Evolutionary conservation across 1,284 basidiomycete species (phyloP), one percentile per base, ranked within the genome.

Genomic region (Exsudoporus floridanus): DNA sequence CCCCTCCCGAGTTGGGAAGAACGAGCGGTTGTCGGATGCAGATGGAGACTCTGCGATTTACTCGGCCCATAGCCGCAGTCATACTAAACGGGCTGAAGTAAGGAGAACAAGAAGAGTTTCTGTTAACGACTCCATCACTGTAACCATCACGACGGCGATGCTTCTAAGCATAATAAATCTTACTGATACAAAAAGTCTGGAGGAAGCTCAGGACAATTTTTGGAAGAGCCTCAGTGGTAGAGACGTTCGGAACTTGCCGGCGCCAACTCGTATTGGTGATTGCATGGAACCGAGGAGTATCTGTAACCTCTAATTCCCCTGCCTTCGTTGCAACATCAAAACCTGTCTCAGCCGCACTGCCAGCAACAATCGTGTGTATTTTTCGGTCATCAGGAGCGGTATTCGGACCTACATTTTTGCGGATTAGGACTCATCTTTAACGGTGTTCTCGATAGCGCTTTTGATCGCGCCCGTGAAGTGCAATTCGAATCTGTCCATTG

Each of bases 101-200:
- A 50, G 23, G 30, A 43, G 34, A 42, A 23, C 25, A 36, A 49
- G 41, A 37, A 50, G 44, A 25, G 43, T 31, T 41, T 36, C 45
- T 45, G 52, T 50, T 25, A 18, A 59, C 38, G 23, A 53, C 35
- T 23, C 43, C 54, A 54, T 65, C 64, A 55, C 38, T 36, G 63
- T 69, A 67, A 64, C 64, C 63, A 67, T 65, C 60, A 42, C 64
- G 36, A 65, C 66, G 38, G 35, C 23, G 12, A 57, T 50, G 53
- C 63, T 69, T 67, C 64, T 33, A 12, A 52, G 50, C 21, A 53
- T 47, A 61, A 69, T 65, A 50, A 62, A 69, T 69, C 56, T 65
- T 31, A 13, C 41, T 59, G 64, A 63, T 56, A 33, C 49, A 49
- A 65, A 61, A 64, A 64, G 53, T 52, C 58, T 63, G 25, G 45